Evolutionary conservation across 805 yeast genomes (phyloP).

Genomic region (Grigorovia jiainica): DNA sequence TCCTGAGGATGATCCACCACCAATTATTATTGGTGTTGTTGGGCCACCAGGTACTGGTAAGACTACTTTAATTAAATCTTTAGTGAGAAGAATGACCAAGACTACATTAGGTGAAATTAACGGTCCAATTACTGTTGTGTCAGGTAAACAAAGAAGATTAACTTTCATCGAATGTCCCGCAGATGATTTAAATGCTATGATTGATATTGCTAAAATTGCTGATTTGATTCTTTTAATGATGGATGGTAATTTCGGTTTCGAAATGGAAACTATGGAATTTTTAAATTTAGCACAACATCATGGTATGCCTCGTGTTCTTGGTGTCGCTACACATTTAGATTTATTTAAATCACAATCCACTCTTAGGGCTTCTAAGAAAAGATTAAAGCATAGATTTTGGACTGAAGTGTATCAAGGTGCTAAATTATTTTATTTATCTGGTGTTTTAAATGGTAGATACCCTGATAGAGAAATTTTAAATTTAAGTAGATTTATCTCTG

Average conservation of each 20-base stretch:
- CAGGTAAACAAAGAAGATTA: slow-evolving; percentile 86
- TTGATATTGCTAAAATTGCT: slow-evolving; percentile 91
- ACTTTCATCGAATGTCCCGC: slow-evolving; percentile 84
- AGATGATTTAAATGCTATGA: slow-evolving; percentile 90
- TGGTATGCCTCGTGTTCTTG: slow-evolving; percentile 96
- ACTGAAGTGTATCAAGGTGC: slow-evolving; percentile 99
- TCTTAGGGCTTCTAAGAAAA: slow-evolving; percentile 81
- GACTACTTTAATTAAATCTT: slow-evolving; percentile 81
- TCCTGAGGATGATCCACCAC: slow-evolving; percentile 96
- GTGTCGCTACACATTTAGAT: slow-evolving; percentile 92
- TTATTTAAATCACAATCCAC: slow-evolving; percentile 84
- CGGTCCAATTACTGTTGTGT: slow-evolving; percentile 94
- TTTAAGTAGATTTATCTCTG: slow-evolving; percentile 83
- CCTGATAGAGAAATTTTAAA: slow-evolving; percentile 95
- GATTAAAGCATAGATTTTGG: slow-evolving; percentile 92
- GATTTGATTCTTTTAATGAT: slow-evolving; percentile 82
- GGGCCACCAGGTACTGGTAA: slow-evolving; percentile 99
- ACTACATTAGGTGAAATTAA: slow-evolving; percentile 76
- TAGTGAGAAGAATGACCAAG: slow-evolving; percentile 80
- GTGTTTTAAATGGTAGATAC: slow-evolving; percentile 93
- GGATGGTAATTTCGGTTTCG: slow-evolving; percentile 96
- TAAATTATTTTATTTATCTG: slow-evolving; percentile 84
- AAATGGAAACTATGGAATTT: slow-evolving; percentile 99
- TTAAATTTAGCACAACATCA: slow-evolving; percentile 93
- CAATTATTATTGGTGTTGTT: slow-evolving; percentile 89